Evolutionary conservation across 202 grass and related monocot species (phyloP), one percentile per base, ranked within the genome.

Genomic region (Carex sylvatica): DNA sequence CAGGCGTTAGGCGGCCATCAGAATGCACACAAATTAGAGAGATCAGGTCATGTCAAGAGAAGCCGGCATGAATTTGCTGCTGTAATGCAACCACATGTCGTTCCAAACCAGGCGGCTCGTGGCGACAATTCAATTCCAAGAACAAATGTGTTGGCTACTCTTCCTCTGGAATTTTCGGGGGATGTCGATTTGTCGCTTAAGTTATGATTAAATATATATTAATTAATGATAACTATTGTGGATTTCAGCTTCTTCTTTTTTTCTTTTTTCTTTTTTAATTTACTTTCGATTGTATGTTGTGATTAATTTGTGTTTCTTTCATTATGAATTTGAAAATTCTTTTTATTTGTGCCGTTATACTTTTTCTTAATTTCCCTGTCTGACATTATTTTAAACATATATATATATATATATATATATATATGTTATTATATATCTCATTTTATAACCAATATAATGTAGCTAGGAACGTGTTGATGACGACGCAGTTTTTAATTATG

Each of bases 21-120:
- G 67, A 87, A 87, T 42, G 85, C 85, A 10, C 85, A 87, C 79
- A 87, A 87, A 36, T 69, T 82, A 11, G 85, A 95, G 88, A 87
- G 93, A 28, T 28, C 28, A 36, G 13, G 31, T n/a, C n/a, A n/a
- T 14, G 23, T 40, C 54, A 80, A 61, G 55, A 62, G 35, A 40
- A 33, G 33, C 58, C 55, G 33, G 4, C 15, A 11, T 13, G 35
- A 70, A 70, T 70, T 46, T 12, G 8, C 38, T 2, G n/a, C 67
- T 46, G 3, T 40, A 70, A 70, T 9, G n/a, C 38, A 46, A 70
- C 2, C 0, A 7, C 67, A 46, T 44, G n/a, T 1, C 9, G n/a
- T 46, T 70, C 4, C n/a, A 1, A 1, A 20, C 18, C 36, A 20
- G 11, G 36, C 67, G 0, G 9, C 3, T 44, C 67, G 46, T 47